Percentiles rank a stretch among this genome's conserved stretches.
Evolutionary conservation across 2,329 filamentous ascomycete species (phyloP).

Genomic region (Daldinia eschscholtzii): DNA sequence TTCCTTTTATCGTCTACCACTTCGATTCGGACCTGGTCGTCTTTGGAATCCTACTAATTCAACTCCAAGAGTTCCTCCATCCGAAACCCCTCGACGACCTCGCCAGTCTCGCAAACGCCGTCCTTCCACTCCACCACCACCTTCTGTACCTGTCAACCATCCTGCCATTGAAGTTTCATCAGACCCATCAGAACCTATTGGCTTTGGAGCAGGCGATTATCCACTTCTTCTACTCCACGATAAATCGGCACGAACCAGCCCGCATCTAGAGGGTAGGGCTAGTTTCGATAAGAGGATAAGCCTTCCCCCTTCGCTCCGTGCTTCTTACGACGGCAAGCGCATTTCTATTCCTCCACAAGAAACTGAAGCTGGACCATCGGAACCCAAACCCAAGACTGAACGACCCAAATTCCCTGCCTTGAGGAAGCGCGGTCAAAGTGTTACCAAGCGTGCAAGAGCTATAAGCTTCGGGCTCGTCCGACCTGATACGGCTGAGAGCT

Average conservation of each 20-base stretch:
- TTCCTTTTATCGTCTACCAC: slow-evolving; percentile 52
- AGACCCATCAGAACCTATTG: slow-evolving; percentile 55
- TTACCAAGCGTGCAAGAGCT: slow-evolving; percentile 48
- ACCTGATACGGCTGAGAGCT: slow-evolving; percentile 39
- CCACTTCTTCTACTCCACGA: slow-evolving; percentile 66
- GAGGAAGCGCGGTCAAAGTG: slow-evolving; percentile 51
- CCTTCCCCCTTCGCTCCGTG: slow-evolving; percentile 66
- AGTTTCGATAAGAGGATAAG: slow-evolving; percentile 64
- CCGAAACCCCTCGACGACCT: slow-evolving; percentile 46
- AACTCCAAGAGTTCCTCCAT: slow-evolving; percentile 60
- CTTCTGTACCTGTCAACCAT: slow-evolving; percentile 63
- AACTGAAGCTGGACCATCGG: slow-evolving; percentile 47
- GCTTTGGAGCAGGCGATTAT: slow-evolving; percentile 60
- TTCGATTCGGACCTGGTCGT: slow-evolving; percentile 60
- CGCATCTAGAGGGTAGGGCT: slow-evolving; percentile 63
- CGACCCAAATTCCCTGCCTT: slow-evolving; percentile 43
- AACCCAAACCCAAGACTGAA: slow-evolving; percentile 41
- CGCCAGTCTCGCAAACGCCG: slow-evolving; percentile 58
- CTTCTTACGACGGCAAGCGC: slow-evolving; percentile 66
- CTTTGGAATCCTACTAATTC: slow-evolving; percentile 74
- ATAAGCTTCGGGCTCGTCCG: slow-evolving; percentile 51
- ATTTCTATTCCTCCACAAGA: slow-evolving; percentile 50
- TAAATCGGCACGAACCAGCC: slow-evolving; percentile 62
- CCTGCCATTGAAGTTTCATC: slow-evolving; percentile 57
- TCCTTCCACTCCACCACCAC: slow-evolving; percentile 66